Base-by-base conservation (phyloP, 176 grass and related monocot species). In the Stipa capillata region DNA sequence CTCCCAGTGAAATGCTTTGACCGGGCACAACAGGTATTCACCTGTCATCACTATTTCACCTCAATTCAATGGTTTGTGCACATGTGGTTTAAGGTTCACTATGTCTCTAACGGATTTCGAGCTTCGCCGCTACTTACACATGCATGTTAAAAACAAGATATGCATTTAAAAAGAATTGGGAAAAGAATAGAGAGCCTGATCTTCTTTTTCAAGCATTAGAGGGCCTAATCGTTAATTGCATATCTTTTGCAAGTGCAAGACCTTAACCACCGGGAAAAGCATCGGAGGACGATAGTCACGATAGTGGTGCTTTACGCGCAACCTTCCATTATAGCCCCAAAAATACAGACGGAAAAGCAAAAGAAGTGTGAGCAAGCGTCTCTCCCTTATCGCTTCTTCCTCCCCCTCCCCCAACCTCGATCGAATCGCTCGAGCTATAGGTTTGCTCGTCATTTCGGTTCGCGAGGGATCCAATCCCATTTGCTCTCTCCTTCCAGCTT, bases 321-420 rank as follows among this genome's bases (percentile, higher is more conserved):
- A 71, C 87, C 76, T 61, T 89, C 87, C 82, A 82, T 89, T 78
- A 78, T 78, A 83, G 24, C 74, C 41, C 82, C 71, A 39, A 81
- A 89, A 85, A 82, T 85, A 77, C 77, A 32, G 79, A 89, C 81
- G 72, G 63, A 36, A 75, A 73, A n/a, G n/a, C n/a, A n/a, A n/a
- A n/a, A n/a, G n/a, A n/a, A 76, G 65, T 62, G 87, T 72, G 77
- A 77, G 77, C 77, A 56, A 47, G 79, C 79, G 52, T 52, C 23
- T 43, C 62, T 16, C n/a, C 61, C 23, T 20, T n/a, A n/a, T 60
- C 53, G 60, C 76, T 50, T 24, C 28, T 41, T 16, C 32, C 28
- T n/a, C 33, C 32, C 58, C 13, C 28, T 0, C 36, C 32, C 35
- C 45, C 82, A 31, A 39, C 54, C 44, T 62, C 72, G 87, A 72